phyloP scores from a whole-genome alignment of 73 alveolate genomes.

The Paramecium caudatum region DNA sequence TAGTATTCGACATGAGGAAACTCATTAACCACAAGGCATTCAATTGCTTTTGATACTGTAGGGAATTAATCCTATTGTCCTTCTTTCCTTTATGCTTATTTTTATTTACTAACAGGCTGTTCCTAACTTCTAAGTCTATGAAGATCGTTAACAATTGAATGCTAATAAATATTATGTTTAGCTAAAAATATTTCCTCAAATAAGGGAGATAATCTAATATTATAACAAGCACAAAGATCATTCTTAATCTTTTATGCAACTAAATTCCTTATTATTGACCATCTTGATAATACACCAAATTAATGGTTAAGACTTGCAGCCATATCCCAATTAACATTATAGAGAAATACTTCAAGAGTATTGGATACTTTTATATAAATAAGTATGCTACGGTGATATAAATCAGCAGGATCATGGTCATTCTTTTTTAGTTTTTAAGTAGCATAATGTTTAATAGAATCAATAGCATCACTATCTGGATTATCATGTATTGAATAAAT shows the following conservation, averaged over 20 bases:
- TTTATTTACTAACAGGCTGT: not conserved
- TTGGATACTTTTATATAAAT: not conserved
- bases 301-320: conserved; percentile 22
- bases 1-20: not conserved
- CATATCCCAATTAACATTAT: not conserved
- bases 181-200: conserved; percentile 5
- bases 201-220: not conserved
- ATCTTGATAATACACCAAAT: conserved; percentile 22
- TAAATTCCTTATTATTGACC: conserved; percentile 14
- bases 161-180: not conserved
- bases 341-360: conserved; percentile 29
- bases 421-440: conserved; percentile 14
- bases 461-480: not conserved
- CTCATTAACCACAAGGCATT: not conserved
- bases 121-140: conserved; percentile 9
- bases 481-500: conserved; percentile 1
- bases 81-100: too few species aligned
- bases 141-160: not conserved
- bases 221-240: conserved; percentile 18
- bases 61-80: not conserved
- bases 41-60: conserved; percentile 3
- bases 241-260: not conserved
- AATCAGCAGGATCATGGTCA: conserved; percentile 11
- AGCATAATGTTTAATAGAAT: conserved; percentile 1
- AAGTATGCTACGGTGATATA: not conserved